These are phyloP conservation scores for Yamadazyma phyllophila DNA, from an alignment of 805 yeast species.

Conservation along the genomic window DNA sequence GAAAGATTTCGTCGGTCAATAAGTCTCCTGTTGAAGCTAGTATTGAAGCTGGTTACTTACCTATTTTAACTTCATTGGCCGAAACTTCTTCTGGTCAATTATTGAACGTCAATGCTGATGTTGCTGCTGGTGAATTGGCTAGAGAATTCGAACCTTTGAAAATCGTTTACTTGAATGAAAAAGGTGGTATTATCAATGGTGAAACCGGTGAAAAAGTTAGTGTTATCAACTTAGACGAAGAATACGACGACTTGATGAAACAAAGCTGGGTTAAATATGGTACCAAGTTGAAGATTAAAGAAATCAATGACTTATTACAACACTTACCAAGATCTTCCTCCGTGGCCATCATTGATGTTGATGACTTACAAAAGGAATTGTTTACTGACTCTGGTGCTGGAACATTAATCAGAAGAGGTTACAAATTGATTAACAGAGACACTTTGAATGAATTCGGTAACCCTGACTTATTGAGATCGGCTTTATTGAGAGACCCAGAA, in stretches of 20 bases:
- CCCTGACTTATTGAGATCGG: conserved; percentile 74
- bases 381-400: conserved; percentile 99
- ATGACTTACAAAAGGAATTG: conserved; percentile 93
- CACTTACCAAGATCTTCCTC: conserved; percentile 95
- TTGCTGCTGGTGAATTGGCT: conserved; percentile 97
- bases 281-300: conserved; percentile 93
- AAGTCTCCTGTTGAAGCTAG: conserved; percentile 88
- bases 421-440: conserved; percentile 73
- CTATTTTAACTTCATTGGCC: conserved; percentile 93
- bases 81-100: conserved; percentile 97
- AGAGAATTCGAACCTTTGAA: conserved; percentile 95
- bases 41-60: conserved; percentile 93
- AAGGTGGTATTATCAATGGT: conserved; percentile 96
- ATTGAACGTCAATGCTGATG: conserved; percentile 96
- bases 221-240: conserved; percentile 92
- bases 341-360: conserved; percentile 94
- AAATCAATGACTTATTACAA: conserved; percentile 90
- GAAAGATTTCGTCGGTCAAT: conserved; percentile 81
- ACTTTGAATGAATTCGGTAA: conserved; percentile 66
- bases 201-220: conserved; percentile 86
- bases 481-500: conserved; percentile 73
- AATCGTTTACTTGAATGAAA: conserved; percentile 93
- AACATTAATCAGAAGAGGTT: conserved; percentile 95
- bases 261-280: conserved; percentile 99
- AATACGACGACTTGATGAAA: conserved; percentile 84